Percentiles rank a stretch among this genome's conserved stretches.
These are phyloP conservation scores for Ligustrum vulgare DNA, from an alignment of 257 asterid species.

Conservation along the genomic window DNA sequence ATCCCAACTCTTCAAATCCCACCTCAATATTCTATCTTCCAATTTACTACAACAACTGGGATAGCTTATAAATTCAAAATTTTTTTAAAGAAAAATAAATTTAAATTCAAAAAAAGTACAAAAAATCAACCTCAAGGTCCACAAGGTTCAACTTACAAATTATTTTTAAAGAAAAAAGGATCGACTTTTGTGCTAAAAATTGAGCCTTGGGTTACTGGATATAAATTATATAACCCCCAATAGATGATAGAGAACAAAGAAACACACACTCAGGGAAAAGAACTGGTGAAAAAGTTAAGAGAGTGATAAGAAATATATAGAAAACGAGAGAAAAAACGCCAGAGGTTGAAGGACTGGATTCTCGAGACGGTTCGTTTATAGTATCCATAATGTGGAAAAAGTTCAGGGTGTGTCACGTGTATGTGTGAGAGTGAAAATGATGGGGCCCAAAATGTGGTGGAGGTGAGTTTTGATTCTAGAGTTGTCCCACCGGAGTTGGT, in stretches of 20 bases:
- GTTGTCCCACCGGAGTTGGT: slow-evolving; percentile 29
- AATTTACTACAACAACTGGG: slow-evolving; percentile 19
- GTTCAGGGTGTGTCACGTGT: background rate
- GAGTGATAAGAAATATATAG: slow-evolving; percentile 6
- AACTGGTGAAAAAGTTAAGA: slow-evolving; percentile 23
- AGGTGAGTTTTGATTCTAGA: slow-evolving; percentile 14
- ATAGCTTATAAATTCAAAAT: slow-evolving; percentile 4
- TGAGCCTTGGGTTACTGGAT: slow-evolving; percentile 32
- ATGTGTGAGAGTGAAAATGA: slow-evolving; percentile 8
- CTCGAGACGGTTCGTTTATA: slow-evolving; percentile 3
- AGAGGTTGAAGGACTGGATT: slow-evolving; percentile 26
- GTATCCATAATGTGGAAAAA: slow-evolving; percentile 22
- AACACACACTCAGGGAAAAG: slow-evolving; percentile 40
- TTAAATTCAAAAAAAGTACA: background rate
- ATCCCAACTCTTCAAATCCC: slow-evolving; percentile 32
- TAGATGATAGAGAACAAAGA: slow-evolving; percentile 30
- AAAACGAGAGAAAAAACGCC: slow-evolving; percentile 27
- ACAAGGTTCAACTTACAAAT: slow-evolving; percentile 42
- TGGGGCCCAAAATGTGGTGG: slow-evolving; percentile 29
- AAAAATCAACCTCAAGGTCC: slow-evolving; percentile 42
- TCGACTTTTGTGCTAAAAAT: slow-evolving; percentile 37
- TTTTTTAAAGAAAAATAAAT: too few species aligned
- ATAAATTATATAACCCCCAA: slow-evolving; percentile 38
- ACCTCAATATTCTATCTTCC: slow-evolving; percentile 20
- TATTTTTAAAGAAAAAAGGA: slow-evolving; percentile 22